Base-by-base conservation (phyloP, 2,329 filamentous ascomycete species). In the Cladosporium sp. region DNA sequence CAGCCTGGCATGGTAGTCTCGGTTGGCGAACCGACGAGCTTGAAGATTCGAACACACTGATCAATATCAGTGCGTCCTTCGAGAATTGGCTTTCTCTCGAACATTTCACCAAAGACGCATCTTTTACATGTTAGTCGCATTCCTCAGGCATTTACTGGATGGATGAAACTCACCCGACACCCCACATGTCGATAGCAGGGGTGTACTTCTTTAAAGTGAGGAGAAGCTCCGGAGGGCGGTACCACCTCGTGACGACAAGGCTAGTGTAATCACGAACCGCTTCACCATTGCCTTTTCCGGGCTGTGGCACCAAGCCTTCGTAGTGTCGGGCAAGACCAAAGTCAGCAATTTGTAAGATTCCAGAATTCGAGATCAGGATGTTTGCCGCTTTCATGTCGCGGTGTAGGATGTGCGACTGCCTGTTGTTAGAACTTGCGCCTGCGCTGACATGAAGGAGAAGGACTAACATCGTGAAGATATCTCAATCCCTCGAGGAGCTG, bases 351-450 rank as follows among this genome's bases (percentile, higher is more conserved):
- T 98, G 94, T 12, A 99, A 85, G 65, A 97, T 89, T 26, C 95
- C 95, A 64, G 88, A 85, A 78, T 99, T 98, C 80, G 91, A 96
- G 79, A 99, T 99, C 66, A 99, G 86, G 35, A 99, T 85, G 76
- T 99, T 99, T 74, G 95, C 95, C 2, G 95, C 95, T 81, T 99
- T 99, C 93, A 99, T 98, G 75, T 99, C 95, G 76, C 95, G 89
- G 77, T 99, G 95, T 28, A 99, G 82, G 69, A 99, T 98, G 73
- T 90, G 79, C 65, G 80, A 82, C 70, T 75, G 62, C n/a, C 55
- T n/a, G 1, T 53, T 55, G 33, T 62, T 33, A 62, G 60, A 29
- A 31, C 14, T 55, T 33, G 60, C 33, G 60, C 52, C 11, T 28
- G 28, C 28, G 7, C 26, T 16, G 31, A 8, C 44, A 50, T 21